These are phyloP conservation scores for Rosa multiflora DNA, from an alignment of 306 rosid species.

Conservation along the genomic window DNA sequence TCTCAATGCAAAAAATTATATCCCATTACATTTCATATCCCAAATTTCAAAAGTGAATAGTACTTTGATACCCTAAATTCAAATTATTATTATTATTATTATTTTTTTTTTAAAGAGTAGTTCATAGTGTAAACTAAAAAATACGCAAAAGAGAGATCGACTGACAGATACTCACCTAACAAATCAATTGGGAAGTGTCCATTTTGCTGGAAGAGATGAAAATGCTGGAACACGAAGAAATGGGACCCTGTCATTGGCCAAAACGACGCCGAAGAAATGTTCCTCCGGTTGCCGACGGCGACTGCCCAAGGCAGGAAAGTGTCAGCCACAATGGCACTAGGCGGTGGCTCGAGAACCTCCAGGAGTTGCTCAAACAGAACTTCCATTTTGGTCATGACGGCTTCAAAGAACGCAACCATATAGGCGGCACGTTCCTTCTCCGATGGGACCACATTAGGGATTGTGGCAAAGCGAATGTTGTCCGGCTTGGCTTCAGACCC, in stretches of 20 bases:
- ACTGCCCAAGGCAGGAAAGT: conserved; percentile 3
- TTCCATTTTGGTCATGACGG: conserved; percentile 47
- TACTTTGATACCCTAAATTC: too few relatives aligned
- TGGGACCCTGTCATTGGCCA: conserved; percentile 38
- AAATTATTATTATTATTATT: too few relatives aligned
- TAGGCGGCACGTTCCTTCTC: conserved; percentile 28
- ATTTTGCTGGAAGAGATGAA: conserved; percentile 26
- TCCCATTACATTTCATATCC: too few relatives aligned
- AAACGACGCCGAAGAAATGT: conserved; percentile 40
- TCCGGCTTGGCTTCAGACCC: conserved; percentile 31
- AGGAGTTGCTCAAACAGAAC: conserved; percentile 39
- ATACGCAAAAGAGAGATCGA: not conserved
- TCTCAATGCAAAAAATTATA: too few relatives aligned
- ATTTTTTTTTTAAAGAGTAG: too few relatives aligned
- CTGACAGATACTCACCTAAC: conserved; percentile 21
- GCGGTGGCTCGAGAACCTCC: conserved; percentile 26
- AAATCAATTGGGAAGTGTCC: conserved; percentile 29
- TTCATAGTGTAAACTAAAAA: not conserved
- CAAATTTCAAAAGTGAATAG: too few relatives aligned
- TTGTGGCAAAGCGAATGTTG: conserved; percentile 29
- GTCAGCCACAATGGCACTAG: conserved; percentile 32
- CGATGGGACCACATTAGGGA: conserved; percentile 43
- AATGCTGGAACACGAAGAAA: conserved; percentile 33
- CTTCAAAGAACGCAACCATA: conserved; percentile 25
- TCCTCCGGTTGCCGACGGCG: conserved; percentile 31